Percentiles rank a stretch among this genome's conserved stretches.
Evolutionary conservation across 2,329 filamentous ascomycete species (phyloP).

Genomic region (Fusarium drepaniforme): DNA sequence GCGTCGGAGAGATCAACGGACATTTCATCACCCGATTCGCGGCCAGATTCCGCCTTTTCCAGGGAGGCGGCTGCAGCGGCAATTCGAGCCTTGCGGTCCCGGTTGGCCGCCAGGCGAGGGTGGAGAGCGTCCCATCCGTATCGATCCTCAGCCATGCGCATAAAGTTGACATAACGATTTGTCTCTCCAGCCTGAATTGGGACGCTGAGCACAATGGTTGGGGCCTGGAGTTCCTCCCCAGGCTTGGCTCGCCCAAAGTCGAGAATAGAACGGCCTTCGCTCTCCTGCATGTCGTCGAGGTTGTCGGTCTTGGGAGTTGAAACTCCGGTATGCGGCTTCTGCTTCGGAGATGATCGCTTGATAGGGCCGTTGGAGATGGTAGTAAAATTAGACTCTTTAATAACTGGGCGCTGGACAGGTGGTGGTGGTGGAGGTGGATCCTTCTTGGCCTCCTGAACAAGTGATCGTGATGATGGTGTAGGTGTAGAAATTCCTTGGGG

Average conservation of each 20-base stretch:
- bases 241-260: constrained; percentile 71
- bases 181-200: constrained; percentile 79
- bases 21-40: constrained; percentile 85
- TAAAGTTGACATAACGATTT: constrained; percentile 96
- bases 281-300: constrained; percentile 60
- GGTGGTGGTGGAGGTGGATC: constrained; percentile 51
- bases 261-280: constrained; percentile 67
- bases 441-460: constrained; percentile 54
- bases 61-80: constrained; percentile 89
- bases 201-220: constrained; percentile 87
- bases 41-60: constrained; percentile 78
- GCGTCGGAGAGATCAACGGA: constrained; percentile 80
- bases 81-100: constrained; percentile 88
- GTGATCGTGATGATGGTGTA: constrained; percentile 48
- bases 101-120: constrained; percentile 88
- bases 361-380: constrained; percentile 56
- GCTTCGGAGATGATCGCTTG: constrained; percentile 62
- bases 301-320: constrained; percentile 63
- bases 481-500: constrained; percentile 49
- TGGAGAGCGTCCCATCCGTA: constrained; percentile 97
- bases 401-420: constrained; percentile 48
- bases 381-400: constrained; percentile 55
- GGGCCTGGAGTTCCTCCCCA: constrained; percentile 71
- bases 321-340: constrained; percentile 56
- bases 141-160: constrained; percentile 90